phyloP scores from a whole-genome alignment of 1,284 basidiomycete genomes.

The Malassezia japonica region DNA sequence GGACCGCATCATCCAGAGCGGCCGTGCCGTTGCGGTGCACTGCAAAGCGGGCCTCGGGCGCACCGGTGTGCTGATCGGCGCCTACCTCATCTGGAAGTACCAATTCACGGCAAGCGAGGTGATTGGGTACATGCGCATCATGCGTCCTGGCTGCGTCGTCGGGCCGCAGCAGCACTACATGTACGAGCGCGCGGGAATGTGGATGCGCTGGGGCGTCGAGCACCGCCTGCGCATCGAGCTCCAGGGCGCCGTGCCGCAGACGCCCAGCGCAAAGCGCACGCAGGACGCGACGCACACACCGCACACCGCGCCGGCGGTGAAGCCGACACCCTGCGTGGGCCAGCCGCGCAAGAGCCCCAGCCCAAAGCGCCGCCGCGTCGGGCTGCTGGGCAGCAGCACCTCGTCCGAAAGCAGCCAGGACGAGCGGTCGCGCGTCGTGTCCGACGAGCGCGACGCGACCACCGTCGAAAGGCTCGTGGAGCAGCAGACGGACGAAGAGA shows the following conservation, averaged over 20 bases:
- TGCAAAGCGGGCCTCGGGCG: constrained; percentile 88
- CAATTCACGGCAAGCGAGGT: constrained; percentile 97
- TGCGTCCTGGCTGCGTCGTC: constrained; percentile 89
- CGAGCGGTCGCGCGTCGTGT: background rate
- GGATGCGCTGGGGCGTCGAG: constrained; percentile 38
- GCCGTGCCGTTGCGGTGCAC: constrained; percentile 69
- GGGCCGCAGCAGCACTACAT: constrained; percentile 77
- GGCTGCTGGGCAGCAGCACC: background rate
- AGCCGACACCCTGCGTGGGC: constrained; percentile 44
- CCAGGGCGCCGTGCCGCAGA: constrained; percentile 13
- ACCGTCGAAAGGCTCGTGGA: constrained; percentile 1
- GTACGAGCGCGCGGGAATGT: constrained; percentile 59
- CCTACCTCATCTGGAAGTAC: constrained; percentile 97
- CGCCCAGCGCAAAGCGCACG: constrained; percentile 10
- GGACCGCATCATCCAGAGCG: constrained; percentile 66
- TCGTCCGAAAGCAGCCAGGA: background rate
- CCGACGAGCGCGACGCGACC: constrained; percentile 10
- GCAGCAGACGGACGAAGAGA: constrained; percentile 12
- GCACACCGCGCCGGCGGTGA: constrained; percentile 17
- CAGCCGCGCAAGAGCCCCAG: constrained; percentile 46
- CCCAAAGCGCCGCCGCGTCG: constrained; percentile 26
- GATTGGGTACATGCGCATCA: constrained; percentile 95
- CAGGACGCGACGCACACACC: constrained; percentile 10
- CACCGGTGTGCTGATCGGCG: constrained; percentile 80
- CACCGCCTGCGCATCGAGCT: constrained; percentile 19